These are phyloP conservation scores for Entonaema liquescens DNA, from an alignment of 495 filamentous ascomycete genomes.

Conservation along the genomic window DNA sequence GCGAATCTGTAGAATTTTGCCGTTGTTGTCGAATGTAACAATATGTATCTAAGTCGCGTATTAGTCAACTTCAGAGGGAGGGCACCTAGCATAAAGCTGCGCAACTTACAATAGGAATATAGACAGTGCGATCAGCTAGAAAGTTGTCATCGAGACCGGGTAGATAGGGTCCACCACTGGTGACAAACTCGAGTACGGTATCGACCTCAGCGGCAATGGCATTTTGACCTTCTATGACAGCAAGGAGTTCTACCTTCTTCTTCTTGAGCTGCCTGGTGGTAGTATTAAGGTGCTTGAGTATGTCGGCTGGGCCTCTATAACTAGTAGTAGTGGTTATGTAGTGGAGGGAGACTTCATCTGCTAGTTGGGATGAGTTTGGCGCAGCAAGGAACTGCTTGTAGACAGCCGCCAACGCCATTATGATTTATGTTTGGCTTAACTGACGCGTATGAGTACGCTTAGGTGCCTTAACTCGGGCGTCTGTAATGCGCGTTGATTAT, in stretches of 20 bases:
- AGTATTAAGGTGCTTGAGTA: conserved; percentile 78
- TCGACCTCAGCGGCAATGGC: conserved; percentile 80
- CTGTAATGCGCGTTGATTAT: conserved; percentile 4
- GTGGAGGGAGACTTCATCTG: conserved; percentile 77
- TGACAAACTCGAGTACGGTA: conserved; percentile 81
- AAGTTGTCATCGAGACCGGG: conserved; percentile 95
- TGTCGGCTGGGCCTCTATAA: conserved; percentile 70
- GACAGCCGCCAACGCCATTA: conserved; percentile 70
- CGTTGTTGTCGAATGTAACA: conserved; percentile 78
- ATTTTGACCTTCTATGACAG: conserved; percentile 72
- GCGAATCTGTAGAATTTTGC: conserved; percentile 84
- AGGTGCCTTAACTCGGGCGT: conserved; percentile 2
- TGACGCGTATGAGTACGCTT: conserved; percentile 11
- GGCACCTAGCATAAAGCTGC: neutral
- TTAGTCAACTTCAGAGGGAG: conserved; percentile 40
- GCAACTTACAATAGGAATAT: conserved; percentile 79
- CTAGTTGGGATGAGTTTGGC: conserved; percentile 71
- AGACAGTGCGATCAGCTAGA: conserved; percentile 80
- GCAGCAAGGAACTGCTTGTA: conserved; percentile 83
- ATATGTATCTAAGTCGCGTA: conserved; percentile 75
- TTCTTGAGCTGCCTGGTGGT: conserved; percentile 76
- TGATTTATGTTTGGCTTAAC: conserved; percentile 23
- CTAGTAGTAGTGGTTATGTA: conserved; percentile 92
- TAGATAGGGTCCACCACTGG: conserved; percentile 85
- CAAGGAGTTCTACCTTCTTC: conserved; percentile 77